Conservation (phyloP, 1,139 yeast species). For the Zygoascus meyerae region DNA sequence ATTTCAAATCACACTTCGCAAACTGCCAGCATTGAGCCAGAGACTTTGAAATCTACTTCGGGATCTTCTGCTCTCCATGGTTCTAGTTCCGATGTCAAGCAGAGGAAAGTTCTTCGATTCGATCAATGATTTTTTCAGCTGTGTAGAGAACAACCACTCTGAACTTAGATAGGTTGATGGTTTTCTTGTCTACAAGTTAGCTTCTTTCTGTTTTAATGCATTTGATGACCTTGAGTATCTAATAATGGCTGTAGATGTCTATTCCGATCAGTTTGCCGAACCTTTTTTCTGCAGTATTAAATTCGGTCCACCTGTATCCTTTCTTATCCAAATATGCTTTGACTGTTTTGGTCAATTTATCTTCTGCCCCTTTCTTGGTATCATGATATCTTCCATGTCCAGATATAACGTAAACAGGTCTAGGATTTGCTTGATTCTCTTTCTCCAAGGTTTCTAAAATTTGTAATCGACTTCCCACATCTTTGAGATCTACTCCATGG, state of each 20-base stretch:
- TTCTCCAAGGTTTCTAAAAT: slow-evolving; percentile 26
- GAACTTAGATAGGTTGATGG: background rate
- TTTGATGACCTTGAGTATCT: slow-evolving; percentile 2
- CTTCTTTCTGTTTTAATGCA: background rate
- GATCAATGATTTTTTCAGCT: slow-evolving; percentile 16
- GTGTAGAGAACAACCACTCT: no score
- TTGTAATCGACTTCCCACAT: slow-evolving; percentile 32
- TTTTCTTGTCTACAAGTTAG: background rate
- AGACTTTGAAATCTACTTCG: slow-evolving; percentile 8
- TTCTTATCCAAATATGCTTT: slow-evolving; percentile 30
- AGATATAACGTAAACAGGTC: slow-evolving; percentile 33
- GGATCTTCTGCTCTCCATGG: slow-evolving; percentile 7
- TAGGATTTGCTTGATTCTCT: slow-evolving; percentile 21
- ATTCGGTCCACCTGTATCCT: slow-evolving; percentile 36
- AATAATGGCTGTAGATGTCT: slow-evolving; percentile 36
- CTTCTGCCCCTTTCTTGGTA: slow-evolving; percentile 21
- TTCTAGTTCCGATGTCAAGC: slow-evolving; percentile 9
- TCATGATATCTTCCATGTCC: slow-evolving; percentile 30
- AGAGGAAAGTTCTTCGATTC: slow-evolving; percentile 30
- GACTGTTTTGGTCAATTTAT: slow-evolving; percentile 30
- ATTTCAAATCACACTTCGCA: slow-evolving; percentile 4
- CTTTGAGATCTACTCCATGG: slow-evolving; percentile 37
- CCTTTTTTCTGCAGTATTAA: slow-evolving; percentile 26
- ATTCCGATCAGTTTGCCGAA: slow-evolving; percentile 37
- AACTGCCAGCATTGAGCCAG: slow-evolving; percentile 3